A percentile compares a stretch with the other conserved stretches of the same genome.
These are phyloP conservation scores for Rhizopogon vinicolor DNA, from an alignment of 768 basidiomycete species.

Conservation along the genomic window DNA sequence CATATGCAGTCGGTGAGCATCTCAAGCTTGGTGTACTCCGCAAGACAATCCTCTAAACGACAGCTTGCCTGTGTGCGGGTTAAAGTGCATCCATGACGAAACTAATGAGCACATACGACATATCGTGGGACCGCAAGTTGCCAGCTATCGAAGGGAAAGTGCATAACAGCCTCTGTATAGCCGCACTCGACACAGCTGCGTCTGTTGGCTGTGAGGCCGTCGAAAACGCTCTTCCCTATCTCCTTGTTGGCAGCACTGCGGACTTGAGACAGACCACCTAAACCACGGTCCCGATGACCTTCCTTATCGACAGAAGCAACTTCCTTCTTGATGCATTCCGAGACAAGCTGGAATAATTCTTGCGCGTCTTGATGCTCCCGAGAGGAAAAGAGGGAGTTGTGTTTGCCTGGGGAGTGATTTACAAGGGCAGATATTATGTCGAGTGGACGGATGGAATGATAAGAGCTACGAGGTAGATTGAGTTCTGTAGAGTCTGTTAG, in stretches of 20 bases:
- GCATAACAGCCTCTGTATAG: slow-evolving; percentile 93
- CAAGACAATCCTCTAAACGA: slow-evolving; percentile 76
- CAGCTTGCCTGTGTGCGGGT: slow-evolving; percentile 47
- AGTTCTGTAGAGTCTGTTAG: slow-evolving; percentile 40
- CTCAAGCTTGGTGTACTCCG: slow-evolving; percentile 87
- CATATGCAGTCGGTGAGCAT: slow-evolving; percentile 89
- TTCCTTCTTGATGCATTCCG: slow-evolving; percentile 87
- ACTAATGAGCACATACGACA: slow-evolving; percentile 39
- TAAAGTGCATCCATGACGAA: slow-evolving; percentile 2
- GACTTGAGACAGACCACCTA: slow-evolving; percentile 48
- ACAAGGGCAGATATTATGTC: slow-evolving; percentile 70
- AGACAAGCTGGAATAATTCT: slow-evolving; percentile 92
- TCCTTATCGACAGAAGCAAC: slow-evolving; percentile 69
- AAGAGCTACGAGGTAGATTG: slow-evolving; percentile 55
- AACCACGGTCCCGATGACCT: slow-evolving; percentile 62
- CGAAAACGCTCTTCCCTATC: slow-evolving; percentile 71
- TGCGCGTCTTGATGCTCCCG: slow-evolving; percentile 98
- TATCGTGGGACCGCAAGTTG: slow-evolving; percentile 69
- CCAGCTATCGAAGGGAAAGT: slow-evolving; percentile 84
- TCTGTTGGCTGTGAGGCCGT: slow-evolving; percentile 87
- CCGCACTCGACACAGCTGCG: slow-evolving; percentile 86
- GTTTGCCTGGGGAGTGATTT: slow-evolving; percentile 44
- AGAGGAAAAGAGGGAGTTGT: slow-evolving; percentile 71
- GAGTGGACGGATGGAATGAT: slow-evolving; percentile 64
- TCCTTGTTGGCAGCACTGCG: slow-evolving; percentile 24